Percentiles rank a stretch among this genome's conserved stretches.
Evolutionary conservation across 1,139 yeast species (phyloP).

Genomic region (Debaryomyces sp.): DNA sequence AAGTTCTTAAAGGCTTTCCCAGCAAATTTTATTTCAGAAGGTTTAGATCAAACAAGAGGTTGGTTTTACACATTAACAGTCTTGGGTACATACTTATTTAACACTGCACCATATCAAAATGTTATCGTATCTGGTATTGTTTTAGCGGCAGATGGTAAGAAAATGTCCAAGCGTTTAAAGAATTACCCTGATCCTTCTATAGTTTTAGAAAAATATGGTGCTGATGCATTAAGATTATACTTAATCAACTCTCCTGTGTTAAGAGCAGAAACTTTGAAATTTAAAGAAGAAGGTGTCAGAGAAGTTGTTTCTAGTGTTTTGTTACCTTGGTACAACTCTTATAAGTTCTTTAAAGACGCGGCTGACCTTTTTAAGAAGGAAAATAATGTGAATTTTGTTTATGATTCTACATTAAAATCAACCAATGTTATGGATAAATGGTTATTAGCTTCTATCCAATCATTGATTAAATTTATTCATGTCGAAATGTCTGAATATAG

Average conservation of each 20-base stretch:
- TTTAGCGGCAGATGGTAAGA: conserved; percentile 96
- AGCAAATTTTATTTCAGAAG: conserved; percentile 97
- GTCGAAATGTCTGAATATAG: conserved; percentile 88
- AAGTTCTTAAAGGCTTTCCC: conserved; percentile 83
- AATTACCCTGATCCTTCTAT: conserved; percentile 94
- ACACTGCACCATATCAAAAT: conserved; percentile 90
- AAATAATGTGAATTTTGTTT: conserved; percentile 69
- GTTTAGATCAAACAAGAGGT: conserved; percentile 99
- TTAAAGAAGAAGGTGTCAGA: conserved; percentile 98
- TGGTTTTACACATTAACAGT: conserved; percentile 98
- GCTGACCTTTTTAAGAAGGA: conserved; percentile 82
- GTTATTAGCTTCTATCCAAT: conserved; percentile 93
- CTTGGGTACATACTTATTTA: conserved; percentile 92
- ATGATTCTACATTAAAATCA: conserved; percentile 64
- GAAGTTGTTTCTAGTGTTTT: conserved; percentile 95
- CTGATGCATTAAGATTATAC: conserved; percentile 95
- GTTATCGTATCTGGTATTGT: conserved; percentile 97
- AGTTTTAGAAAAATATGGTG: conserved; percentile 87
- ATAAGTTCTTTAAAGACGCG: conserved; percentile 94
- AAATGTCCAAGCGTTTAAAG: conserved; percentile 98
- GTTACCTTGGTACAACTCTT: conserved; percentile 98
- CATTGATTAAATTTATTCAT: conserved; percentile 83
- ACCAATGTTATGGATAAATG: conserved; percentile 96
- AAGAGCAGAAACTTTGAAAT: conserved; percentile 93
- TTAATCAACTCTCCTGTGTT: conserved; percentile 96